Evolutionary conservation across 768 basidiomycete genomes (phyloP), one percentile per base, ranked within the genome.

Genomic region (Tylopilus sp.): DNA sequence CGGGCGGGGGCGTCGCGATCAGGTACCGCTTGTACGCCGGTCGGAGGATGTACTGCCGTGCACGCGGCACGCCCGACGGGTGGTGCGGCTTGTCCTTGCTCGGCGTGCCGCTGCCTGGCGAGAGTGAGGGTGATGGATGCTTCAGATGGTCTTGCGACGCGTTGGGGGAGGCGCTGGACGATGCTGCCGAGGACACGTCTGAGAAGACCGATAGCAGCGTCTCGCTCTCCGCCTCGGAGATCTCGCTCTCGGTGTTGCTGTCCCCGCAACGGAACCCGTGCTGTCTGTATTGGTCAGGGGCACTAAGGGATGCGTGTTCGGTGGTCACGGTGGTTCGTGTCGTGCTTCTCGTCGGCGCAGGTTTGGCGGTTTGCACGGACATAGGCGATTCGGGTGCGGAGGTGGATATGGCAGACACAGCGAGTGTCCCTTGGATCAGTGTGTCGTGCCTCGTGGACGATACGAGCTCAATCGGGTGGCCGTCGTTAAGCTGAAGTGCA

Each of bases 1-100:
- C 79, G 0, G 93, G 91, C 0, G 95, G 95, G 2, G 88, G 85
- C 0, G 76, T 78, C 15, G 85, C 81, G 66, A 98, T 89, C 52
- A 98, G 83, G 69, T 97, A 98, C 12, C 95, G 88, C 70, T 98
- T 98, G 73, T 91, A 93, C 4, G 92, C 91, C 1, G 89, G 78
- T 2, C 91, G 82, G 71, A 88, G 78, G 42, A 95, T 76, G 44
- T 83, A 84, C 30, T 88, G 89, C 52, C 77, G 74, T 18, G 70
- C 69, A 31, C 68, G 72, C 15, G 75, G 72, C 3, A 76, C 55
- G 0, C 62, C 62, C 0, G 64, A 57, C 9, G 57, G 51, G 33
- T 58, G 51, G 33, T 58, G 81, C 77, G 9, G 62, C 53, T 47
- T 70, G 69, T 52, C 52, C 48, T 60, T 59, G 33, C 55, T 51